These are phyloP conservation scores for Stygiomarasmius scandens DNA, from an alignment of 1,284 basidiomycete genomes.

Conservation along the genomic window DNA sequence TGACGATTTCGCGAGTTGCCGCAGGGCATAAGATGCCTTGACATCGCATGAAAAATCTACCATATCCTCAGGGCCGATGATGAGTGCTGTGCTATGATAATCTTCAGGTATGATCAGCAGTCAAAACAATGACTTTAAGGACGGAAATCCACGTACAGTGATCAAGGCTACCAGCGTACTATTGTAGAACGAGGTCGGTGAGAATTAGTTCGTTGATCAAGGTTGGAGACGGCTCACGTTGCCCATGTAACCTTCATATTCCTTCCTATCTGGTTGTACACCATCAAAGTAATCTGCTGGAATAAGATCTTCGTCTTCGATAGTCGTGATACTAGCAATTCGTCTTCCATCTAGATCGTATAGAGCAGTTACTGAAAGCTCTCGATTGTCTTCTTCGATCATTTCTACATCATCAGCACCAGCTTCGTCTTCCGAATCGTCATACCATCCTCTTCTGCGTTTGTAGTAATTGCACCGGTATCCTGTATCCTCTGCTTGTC, in stretches of 20 bases:
- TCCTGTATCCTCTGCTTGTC: conserved; percentile 30
- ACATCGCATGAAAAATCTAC: conserved; percentile 9
- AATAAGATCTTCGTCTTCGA: conserved; percentile 35
- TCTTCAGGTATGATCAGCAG: conserved; percentile 31
- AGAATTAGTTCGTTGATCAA: neutral
- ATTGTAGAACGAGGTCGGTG: neutral
- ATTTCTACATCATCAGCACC: conserved; percentile 25
- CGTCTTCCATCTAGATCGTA: conserved; percentile 37
- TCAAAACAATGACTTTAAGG: neutral
- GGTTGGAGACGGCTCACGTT: neutral
- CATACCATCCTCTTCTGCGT: conserved; percentile 13
- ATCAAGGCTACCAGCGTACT: neutral
- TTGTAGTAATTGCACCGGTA: conserved; percentile 4
- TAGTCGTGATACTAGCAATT: conserved; percentile 20
- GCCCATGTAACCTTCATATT: conserved; percentile 3
- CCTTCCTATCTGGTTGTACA: conserved; percentile 37
- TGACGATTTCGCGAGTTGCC: too few relatives aligned
- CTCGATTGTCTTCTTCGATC: conserved; percentile 30
- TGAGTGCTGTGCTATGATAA: conserved; percentile 38
- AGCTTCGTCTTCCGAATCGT: conserved; percentile 17
- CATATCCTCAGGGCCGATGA: conserved; percentile 23
- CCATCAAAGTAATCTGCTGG: conserved; percentile 36
- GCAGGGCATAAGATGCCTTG: conserved; percentile 11
- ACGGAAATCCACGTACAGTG: neutral
- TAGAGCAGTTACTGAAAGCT: conserved; percentile 31